Evolutionary conservation across 805 yeast species (phyloP), one percentile per base, ranked within the genome.

Genomic region (Candida pini): DNA sequence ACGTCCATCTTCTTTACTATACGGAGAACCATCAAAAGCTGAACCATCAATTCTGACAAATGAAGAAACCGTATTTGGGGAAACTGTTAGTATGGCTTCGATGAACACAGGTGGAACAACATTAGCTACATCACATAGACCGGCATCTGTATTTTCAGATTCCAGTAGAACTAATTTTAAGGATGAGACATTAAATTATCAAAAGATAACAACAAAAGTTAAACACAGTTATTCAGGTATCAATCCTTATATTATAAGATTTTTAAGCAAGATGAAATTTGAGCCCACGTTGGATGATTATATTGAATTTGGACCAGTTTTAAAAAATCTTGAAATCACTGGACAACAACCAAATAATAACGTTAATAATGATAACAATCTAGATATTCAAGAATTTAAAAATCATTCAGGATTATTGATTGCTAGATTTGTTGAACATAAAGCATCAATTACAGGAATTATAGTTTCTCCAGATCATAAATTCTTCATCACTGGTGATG

Each of bases 401-500:
- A 34, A 31, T 13, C 26, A 35, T 8, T 32, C 22, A 21, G 85
- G 84, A 0, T 59, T 60, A 2, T 53, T 81, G n/a, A 73, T 83
- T 2, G 71, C 88, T 0, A 76, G 73, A 35, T 60, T 85, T 30
- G 65, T 73, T 26, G 86, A 82, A 28, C 87, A 81, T 48, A 62
- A 62, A n/a, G 65, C 74, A 1, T 33, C 76, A 2, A 63, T 88
- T n/a, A 76, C 68, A 16, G 60, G 78, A 18, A 51, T 87, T 7
- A 73, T 68, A 1, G 70, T 74, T 0, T 69, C 84, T 5, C 78
- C 81, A 0, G 78, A 81, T 19, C 69, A 76, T 12, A 71, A 72
- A 17, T 81, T 74, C 43, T 78, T 90, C 43, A 62, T 87, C 3
- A 78, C 92, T 2, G 95, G 88, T 2, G 85, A 92, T 6, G 82